These are phyloP conservation scores for Aspergillus tanneri DNA, from an alignment of 2,329 filamentous ascomycete genomes.

Conservation along the genomic window DNA sequence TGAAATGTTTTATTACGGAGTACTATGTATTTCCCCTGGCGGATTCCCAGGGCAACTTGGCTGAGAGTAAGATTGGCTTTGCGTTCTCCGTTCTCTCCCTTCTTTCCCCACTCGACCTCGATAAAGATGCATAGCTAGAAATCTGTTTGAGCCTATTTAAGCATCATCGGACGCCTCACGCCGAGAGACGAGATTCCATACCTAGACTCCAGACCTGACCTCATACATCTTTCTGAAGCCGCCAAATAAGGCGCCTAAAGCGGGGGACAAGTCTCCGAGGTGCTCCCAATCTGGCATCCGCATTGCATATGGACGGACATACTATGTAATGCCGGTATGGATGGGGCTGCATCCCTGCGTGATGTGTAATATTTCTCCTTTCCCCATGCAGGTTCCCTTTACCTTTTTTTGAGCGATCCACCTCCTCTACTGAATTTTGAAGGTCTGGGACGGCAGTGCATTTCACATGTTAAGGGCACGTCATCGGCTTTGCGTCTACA, in stretches of 20 bases:
- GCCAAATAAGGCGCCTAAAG: slow-evolving; percentile 2
- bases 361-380: slow-evolving; percentile 1
- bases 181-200: too few species aligned
- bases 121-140: not conserved
- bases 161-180: not conserved
- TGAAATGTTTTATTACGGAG: too few species aligned
- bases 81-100: not conserved
- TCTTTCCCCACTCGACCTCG: not conserved
- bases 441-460: too few species aligned
- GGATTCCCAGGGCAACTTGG: not conserved
- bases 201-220: not conserved
- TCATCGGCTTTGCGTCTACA: too few species aligned
- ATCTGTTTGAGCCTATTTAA: not conserved
- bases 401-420: not conserved
- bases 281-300: slow-evolving; percentile 2
- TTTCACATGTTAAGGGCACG: too few species aligned
- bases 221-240: not conserved
- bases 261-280: slow-evolving; percentile 1
- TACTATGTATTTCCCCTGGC: not conserved
- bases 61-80: not conserved
- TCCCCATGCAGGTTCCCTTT: not conserved
- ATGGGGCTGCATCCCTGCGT: not conserved
- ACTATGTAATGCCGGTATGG: not conserved
- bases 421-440: too few species aligned
- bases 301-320: not conserved